Evolutionary conservation across 2,329 filamentous ascomycete species (phyloP).

Genomic region (Xenosphaeropsis pyriputrescens): DNA sequence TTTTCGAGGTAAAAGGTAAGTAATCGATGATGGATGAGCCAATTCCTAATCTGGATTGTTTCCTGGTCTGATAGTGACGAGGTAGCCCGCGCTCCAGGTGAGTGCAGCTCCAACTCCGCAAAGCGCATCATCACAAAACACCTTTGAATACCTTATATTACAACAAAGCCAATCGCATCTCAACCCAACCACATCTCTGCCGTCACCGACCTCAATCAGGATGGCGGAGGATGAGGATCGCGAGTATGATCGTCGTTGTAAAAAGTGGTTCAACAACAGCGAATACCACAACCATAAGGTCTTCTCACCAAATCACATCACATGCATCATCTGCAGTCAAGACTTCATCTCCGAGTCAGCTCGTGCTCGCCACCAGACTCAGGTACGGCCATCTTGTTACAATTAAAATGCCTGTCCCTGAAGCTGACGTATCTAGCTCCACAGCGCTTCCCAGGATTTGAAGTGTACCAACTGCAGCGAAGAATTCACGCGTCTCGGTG

Average conservation of each 20-base stretch:
- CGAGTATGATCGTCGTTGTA: not conserved
- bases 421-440: conserved; percentile 7
- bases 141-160: too few relatives aligned
- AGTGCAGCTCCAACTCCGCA: too few relatives aligned
- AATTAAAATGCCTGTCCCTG: not conserved
- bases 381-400: conserved; percentile 13
- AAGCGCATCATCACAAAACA: too few relatives aligned
- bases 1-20: too few relatives aligned
- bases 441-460: conserved; percentile 25
- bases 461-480: conserved; percentile 29
- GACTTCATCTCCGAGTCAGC: conserved; percentile 20
- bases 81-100: too few relatives aligned
- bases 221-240: too few relatives aligned
- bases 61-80: too few relatives aligned
- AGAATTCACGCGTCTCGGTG: conserved; percentile 21
- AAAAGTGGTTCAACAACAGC: not conserved
- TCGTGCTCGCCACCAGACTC: conserved; percentile 20
- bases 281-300: not conserved
- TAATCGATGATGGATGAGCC: too few relatives aligned
- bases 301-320: conserved; percentile 16
- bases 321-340: conserved; percentile 23
- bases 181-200: too few relatives aligned
- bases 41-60: too few relatives aligned
- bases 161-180: too few relatives aligned
- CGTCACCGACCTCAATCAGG: too few relatives aligned